These are phyloP conservation scores for Cnidoscolus chayamansa DNA, from an alignment of 441 rosid genomes.

Conservation along the genomic window DNA sequence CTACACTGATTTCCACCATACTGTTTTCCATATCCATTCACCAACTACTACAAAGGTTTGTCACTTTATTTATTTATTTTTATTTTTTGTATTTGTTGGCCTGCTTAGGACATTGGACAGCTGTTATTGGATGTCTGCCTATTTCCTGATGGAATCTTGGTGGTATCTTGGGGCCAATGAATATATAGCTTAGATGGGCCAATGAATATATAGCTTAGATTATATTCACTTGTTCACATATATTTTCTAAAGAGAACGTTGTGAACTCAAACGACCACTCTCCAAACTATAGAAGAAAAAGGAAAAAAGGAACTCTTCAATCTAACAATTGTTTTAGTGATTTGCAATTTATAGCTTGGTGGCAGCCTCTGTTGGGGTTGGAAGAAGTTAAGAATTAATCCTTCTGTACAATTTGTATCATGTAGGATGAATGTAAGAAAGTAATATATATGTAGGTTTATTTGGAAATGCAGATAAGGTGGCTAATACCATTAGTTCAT, in stretches of 20 bases:
- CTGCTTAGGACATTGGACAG: constrained; percentile 16
- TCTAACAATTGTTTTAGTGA: neutral
- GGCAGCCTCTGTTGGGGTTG: neutral
- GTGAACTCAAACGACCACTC: neutral
- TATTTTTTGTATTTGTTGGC: neutral
- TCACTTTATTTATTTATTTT: constrained; percentile 4
- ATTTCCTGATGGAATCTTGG: neutral
- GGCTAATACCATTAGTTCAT: too few species aligned
- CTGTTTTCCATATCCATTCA: constrained; percentile 98
- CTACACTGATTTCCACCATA: constrained; percentile 99
- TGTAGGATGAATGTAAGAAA: neutral
- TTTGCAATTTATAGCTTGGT: neutral
- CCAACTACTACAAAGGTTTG: constrained; percentile 85
- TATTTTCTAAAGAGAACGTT: neutral
- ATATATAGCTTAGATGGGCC: neutral
- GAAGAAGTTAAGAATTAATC: neutral
- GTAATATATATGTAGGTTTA: neutral
- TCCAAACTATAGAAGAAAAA: neutral
- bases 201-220: neutral
- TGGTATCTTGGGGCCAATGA: neutral
- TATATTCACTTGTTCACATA: neutral
- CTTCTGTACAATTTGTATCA: neutral
- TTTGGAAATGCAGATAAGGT: neutral
- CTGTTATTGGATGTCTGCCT: neutral
- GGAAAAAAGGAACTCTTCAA: neutral